Conservation (phyloP, 371 early-diverging fungal genomes). For the Mortierella sp. region DNA sequence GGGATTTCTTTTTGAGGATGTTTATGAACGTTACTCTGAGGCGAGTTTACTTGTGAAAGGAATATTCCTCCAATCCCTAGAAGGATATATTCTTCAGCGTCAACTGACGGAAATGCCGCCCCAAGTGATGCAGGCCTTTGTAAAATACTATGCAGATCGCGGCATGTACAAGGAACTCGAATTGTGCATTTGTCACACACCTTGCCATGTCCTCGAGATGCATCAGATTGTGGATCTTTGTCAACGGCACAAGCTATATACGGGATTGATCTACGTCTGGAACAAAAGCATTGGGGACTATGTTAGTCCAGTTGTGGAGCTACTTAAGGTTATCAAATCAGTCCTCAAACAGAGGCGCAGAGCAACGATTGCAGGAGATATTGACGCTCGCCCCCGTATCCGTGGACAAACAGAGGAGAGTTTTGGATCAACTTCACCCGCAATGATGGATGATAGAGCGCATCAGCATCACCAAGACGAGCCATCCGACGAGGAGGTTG, state of each 20-base stretch:
- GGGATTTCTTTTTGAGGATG: constrained; percentile 79
- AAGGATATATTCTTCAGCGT: constrained; percentile 73
- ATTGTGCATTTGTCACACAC: constrained; percentile 81
- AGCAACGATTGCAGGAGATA: neutral
- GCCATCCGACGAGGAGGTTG: constrained; percentile 55
- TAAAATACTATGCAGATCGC: constrained; percentile 68
- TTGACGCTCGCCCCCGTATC: neutral
- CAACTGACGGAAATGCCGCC: constrained; percentile 73
- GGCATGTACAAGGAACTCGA: constrained; percentile 74
- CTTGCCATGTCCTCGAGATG: constrained; percentile 80
- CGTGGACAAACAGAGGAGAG: neutral
- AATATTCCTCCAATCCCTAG: constrained; percentile 76
- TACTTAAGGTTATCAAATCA: constrained; percentile 71
- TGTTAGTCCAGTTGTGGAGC: constrained; percentile 83
- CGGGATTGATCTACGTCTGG: constrained; percentile 85
- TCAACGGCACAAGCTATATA: constrained; percentile 73
- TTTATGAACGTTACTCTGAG: constrained; percentile 80
- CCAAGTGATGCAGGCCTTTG: constrained; percentile 77
- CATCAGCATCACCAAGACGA: constrained; percentile 5
- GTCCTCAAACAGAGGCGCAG: constrained; percentile 60
- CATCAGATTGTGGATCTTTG: constrained; percentile 78
- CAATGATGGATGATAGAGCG: constrained; percentile 16
- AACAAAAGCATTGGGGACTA: constrained; percentile 82
- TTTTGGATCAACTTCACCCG: neutral
- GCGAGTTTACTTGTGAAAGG: constrained; percentile 61